Base-by-base conservation (phyloP, 345 rosid species). In the Brassica incana region DNA sequence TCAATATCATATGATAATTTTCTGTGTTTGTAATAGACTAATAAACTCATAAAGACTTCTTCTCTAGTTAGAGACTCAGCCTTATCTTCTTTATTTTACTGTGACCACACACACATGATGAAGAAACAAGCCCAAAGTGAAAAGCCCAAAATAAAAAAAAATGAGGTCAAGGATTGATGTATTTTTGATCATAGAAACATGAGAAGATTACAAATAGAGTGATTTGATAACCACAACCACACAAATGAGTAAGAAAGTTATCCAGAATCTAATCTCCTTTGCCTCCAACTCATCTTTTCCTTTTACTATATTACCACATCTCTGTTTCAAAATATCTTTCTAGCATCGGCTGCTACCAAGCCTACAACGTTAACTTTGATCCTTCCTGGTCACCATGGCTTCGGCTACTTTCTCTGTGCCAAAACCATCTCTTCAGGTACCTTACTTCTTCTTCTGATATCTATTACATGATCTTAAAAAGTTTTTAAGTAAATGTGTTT, bases 371-470 rank as follows among this genome's bases (percentile, higher is more conserved):
- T 65, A 78, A 61, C 52, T n/a, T 60, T 15, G 29, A 23, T 66
- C 63, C 73, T 33, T n/a, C 35, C 74, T 66, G 4, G 70, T 70
- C 72, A 61, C 80, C 68, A 92, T 93, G 96, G 94, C 97, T 82
- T 92, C 93, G 80, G 90, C 91, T 87, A 83, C 97, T 80, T 75
- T 92, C 76, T 85, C 91, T 78, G 90, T 90, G 16, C 87, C 97
- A 88, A 94, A 90, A 85, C 91, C 97, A 25, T 72, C 96, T 83
- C 87, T 88, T 71, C 96, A 89, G 94, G 98, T 91, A 71, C 45
- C 56, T 64, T 43, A 71, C 52, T 64, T 8, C 52, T 62, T 18
- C 61, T 48, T 14, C 65, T 61, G 58, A 2, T 23, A 23, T 23
- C 25, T 23, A 23, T 23, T 23, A 23, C 61, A 38, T 3, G 64